These are phyloP conservation scores for Metschnikowia anglica DNA, from an alignment of 805 yeast genomes.

Conservation along the genomic window DNA sequence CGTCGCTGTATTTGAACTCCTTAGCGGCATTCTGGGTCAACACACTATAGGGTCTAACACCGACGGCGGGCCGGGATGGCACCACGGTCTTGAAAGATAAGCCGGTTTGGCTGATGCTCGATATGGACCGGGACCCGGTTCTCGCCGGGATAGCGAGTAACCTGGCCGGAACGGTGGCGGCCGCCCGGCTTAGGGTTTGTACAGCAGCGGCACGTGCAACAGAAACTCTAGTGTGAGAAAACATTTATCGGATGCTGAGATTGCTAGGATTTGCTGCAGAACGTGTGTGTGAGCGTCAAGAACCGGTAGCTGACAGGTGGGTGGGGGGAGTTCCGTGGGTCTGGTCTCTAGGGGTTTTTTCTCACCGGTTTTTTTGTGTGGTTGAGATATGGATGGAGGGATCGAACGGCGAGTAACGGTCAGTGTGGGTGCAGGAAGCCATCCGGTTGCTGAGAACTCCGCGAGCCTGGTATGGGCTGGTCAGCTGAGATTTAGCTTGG, in stretches of 20 bases:
- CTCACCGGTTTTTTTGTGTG: no score
- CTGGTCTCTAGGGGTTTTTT: no score
- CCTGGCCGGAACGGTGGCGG: conserved; percentile 9
- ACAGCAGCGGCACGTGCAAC: conserved; percentile 9
- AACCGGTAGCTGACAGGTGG: no score
- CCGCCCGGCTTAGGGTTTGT: conserved; percentile 4
- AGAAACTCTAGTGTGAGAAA: conserved; percentile 9
- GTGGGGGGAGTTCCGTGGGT: no score
- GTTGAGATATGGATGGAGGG: no score
- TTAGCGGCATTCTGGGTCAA: conserved; percentile 45
- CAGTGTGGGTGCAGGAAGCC: no score
- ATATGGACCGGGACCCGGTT: conserved; percentile 6
- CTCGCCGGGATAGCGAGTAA: conserved; percentile 6
- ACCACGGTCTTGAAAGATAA: background rate
- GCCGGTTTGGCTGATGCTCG: background rate
- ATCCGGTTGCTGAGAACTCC: no score
- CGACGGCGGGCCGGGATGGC: background rate
- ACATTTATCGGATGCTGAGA: no score
- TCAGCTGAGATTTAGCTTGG: no score
- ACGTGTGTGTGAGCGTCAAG: background rate
- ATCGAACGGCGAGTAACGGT: no score
- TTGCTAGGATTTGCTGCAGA: no score
- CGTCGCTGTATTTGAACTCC: conserved; percentile 50
- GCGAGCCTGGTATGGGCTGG: no score
- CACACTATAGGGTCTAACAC: conserved; percentile 31